phyloP scores from a whole-genome alignment of 2,329 filamentous ascomycete species.

The Fusarium avenaceum region DNA sequence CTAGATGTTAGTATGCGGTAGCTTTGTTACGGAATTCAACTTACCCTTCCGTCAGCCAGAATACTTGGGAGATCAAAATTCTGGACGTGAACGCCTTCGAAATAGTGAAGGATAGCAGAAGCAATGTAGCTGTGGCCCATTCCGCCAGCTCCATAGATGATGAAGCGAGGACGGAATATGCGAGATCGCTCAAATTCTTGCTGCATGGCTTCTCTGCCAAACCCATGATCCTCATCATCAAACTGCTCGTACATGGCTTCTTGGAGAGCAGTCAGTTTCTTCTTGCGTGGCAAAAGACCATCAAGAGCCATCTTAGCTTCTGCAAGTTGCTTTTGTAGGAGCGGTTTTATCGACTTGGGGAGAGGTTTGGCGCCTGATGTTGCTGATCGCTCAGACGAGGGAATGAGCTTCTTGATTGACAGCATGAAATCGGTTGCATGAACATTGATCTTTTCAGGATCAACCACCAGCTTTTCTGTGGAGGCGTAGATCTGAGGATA shows the following conservation, averaged over 20 bases:
- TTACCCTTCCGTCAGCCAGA: constrained; percentile 83
- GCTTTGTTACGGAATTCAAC: constrained; percentile 46
- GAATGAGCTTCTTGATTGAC: constrained; percentile 94
- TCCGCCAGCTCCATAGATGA: constrained; percentile 84
- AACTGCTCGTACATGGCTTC: constrained; percentile 94
- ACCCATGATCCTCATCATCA: constrained; percentile 84
- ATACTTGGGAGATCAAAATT: constrained; percentile 92
- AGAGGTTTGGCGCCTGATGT: constrained; percentile 87
- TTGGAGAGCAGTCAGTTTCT: constrained; percentile 88
- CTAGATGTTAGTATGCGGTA: constrained; percentile 39
- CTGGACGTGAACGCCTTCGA: constrained; percentile 95
- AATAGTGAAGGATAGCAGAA: constrained; percentile 86
- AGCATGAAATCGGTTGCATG: constrained; percentile 97
- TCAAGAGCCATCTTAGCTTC: constrained; percentile 79
- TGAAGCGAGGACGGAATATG: constrained; percentile 87
- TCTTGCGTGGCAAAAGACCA: constrained; percentile 83
- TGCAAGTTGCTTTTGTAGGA: constrained; percentile 79
- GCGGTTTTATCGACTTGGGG: constrained; percentile 82
- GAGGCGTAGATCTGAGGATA: constrained; percentile 97
- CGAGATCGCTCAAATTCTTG: constrained; percentile 88
- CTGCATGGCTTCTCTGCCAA: constrained; percentile 81
- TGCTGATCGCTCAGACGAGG: constrained; percentile 91
- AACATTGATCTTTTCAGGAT: constrained; percentile 85
- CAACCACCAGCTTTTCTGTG: constrained; percentile 88
- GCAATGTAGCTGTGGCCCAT: constrained; percentile 96